Conservation (phyloP, 805 yeast genomes). For the Metschnikowia drakensbergensis region DNA sequence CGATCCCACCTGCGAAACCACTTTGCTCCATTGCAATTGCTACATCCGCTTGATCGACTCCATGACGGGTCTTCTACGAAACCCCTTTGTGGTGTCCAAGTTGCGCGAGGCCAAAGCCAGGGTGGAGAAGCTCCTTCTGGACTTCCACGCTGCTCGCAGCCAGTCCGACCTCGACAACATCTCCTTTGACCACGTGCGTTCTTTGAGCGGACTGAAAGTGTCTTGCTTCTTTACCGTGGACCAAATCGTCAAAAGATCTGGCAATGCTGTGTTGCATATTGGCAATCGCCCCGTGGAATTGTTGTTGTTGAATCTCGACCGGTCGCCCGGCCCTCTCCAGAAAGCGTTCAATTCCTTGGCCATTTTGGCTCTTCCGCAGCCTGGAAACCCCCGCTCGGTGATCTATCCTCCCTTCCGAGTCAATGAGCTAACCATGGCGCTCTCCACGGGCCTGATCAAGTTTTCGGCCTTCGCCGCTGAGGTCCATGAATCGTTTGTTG, state of each 20-base stretch:
- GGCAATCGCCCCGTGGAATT: constrained; percentile 26
- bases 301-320: constrained; percentile 29
- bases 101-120: constrained; percentile 16
- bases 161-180: constrained; percentile 28
- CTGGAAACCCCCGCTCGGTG: constrained; percentile 25
- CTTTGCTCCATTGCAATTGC: constrained; percentile 29
- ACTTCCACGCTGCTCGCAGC: constrained; percentile 13
- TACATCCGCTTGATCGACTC: constrained; percentile 29
- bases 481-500: constrained; percentile 17
- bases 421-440: constrained; percentile 30
- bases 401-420: constrained; percentile 42
- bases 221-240: constrained; percentile 35
- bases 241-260: constrained; percentile 36
- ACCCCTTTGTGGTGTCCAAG: constrained; percentile 38
- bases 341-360: constrained; percentile 35
- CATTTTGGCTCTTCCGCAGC: constrained; percentile 24
- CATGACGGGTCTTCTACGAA: constrained; percentile 24
- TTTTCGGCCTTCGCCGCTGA: constrained; percentile 15
- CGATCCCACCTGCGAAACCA: constrained; percentile 23
- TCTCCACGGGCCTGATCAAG: constrained; percentile 14
- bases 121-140: constrained; percentile 18
- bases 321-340: constrained; percentile 4
- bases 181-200: constrained; percentile 32
- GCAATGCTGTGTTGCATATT: constrained; percentile 20
- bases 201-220: constrained; percentile 29